Evolutionary conservation across 352 stramenopile species (phyloP).

Genomic region (Pythium monospermum): DNA sequence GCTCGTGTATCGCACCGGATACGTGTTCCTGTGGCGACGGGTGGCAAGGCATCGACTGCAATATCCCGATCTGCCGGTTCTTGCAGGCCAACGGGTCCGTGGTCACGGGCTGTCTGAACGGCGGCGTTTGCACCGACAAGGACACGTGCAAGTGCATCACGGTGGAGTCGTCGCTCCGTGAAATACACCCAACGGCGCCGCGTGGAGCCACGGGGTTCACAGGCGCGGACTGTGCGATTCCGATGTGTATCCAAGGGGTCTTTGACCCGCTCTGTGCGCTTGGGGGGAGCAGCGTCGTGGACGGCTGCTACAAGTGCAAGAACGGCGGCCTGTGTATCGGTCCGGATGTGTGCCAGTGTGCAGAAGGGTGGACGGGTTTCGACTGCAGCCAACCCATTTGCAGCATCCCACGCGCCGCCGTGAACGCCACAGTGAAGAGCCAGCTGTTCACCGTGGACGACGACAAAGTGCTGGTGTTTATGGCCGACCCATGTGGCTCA

Average conservation of each 20-base stretch:
- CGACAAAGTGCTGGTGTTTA: conserved; percentile 89
- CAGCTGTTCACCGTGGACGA: conserved; percentile 95
- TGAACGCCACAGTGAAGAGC: conserved; percentile 52
- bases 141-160: conserved; percentile 92
- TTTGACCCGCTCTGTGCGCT: conserved; percentile 90
- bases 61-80: conserved; percentile 90
- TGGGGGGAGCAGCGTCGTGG: conserved; percentile 31
- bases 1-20: conserved; percentile 90
- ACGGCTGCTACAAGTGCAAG: conserved; percentile 93
- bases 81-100: conserved; percentile 56
- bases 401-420: conserved; percentile 37
- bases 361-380: conserved; percentile 91
- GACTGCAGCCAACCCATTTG: conserved; percentile 93
- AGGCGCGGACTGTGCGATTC: conserved; percentile 92
- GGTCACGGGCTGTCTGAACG: conserved; percentile 85
- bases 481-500: conserved; percentile 91
- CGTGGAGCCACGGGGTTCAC: conserved; percentile 89
- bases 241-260: conserved; percentile 93
- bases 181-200: conserved; percentile 64
- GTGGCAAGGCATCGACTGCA: conserved; percentile 93
- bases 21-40: conserved; percentile 90
- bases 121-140: conserved; percentile 89
- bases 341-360: conserved; percentile 89
- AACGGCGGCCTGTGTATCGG: conserved; percentile 92
- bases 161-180: conserved; percentile 78